phyloP scores from a whole-genome alignment of 1,284 basidiomycete genomes.

The Sanghuangporus sanghuang region DNA sequence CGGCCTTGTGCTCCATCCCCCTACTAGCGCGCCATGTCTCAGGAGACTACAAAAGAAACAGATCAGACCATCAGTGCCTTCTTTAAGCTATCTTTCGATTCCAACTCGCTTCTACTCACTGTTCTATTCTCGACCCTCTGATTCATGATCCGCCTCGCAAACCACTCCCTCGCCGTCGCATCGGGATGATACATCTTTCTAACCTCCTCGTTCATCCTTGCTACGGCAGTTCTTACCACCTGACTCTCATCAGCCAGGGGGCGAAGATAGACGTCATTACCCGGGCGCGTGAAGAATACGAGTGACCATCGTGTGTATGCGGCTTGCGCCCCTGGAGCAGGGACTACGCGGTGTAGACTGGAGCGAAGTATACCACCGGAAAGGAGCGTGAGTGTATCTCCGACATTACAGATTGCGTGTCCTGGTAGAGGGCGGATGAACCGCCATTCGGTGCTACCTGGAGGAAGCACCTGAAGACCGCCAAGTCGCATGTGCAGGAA shows the following conservation, averaged over 20 bases:
- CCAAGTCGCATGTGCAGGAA: slow-evolving; percentile 67
- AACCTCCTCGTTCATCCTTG: background rate
- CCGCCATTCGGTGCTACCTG: slow-evolving; percentile 59
- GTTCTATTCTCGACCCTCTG: slow-evolving; percentile 41
- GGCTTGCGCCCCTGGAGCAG: slow-evolving; percentile 42
- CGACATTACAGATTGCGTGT: slow-evolving; percentile 56
- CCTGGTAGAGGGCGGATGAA: slow-evolving; percentile 60
- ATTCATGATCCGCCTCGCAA: slow-evolving; percentile 39
- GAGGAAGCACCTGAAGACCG: slow-evolving; percentile 64
- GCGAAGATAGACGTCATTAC: slow-evolving; percentile 41
- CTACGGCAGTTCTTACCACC: background rate
- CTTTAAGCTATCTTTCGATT: background rate
- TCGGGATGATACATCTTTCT: slow-evolving; percentile 6
- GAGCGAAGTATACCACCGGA: slow-evolving; percentile 54
- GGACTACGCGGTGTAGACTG: slow-evolving; percentile 47
- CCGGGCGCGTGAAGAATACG: slow-evolving; percentile 59
- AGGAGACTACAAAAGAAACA: background rate
- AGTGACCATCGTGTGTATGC: slow-evolving; percentile 49
- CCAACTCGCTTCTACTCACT: slow-evolving; percentile 21
- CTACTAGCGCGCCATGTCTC: slow-evolving; percentile 11
- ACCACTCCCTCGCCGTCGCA: slow-evolving; percentile 46
- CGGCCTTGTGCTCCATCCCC: slow-evolving; percentile 14
- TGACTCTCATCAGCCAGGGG: slow-evolving; percentile 45
- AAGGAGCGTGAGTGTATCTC: slow-evolving; percentile 52
- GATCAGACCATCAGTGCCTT: background rate